A percentile compares a stretch with the other conserved stretches of the same genome.
Evolutionary conservation across 2,329 filamentous ascomycete species (phyloP).

Genomic region (Fusarium stilboides): DNA sequence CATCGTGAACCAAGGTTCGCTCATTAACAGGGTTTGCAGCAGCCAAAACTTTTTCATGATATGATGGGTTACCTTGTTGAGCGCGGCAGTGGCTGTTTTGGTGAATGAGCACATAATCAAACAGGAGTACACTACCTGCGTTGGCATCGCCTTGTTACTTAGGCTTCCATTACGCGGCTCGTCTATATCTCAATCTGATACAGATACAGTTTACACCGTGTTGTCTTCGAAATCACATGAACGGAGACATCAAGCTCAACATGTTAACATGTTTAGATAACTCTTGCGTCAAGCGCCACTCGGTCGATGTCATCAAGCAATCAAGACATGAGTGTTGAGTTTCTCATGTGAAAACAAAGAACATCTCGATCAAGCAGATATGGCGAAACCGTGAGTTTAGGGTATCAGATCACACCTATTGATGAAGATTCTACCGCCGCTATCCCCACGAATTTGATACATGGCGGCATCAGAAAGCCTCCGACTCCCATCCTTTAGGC

Average conservation of each 20-base stretch:
- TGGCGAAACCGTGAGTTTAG: neutral
- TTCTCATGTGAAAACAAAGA: slow-evolving; percentile 10
- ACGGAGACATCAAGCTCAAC: neutral
- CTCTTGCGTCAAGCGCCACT: slow-evolving; percentile 20
- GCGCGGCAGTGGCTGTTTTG: slow-evolving; percentile 1
- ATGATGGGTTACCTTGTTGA: slow-evolving; percentile 3
- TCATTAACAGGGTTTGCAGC: slow-evolving; percentile 21
- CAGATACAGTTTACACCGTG: slow-evolving; percentile 1
- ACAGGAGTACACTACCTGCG: neutral
- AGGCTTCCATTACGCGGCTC: neutral
- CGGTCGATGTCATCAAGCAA: slow-evolving; percentile 8
- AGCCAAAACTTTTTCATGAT: slow-evolving; percentile 20
- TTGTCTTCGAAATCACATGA: neutral
- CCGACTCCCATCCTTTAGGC: slow-evolving; percentile 18
- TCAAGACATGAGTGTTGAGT: slow-evolving; percentile 4
- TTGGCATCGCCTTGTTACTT: slow-evolving; percentile 7
- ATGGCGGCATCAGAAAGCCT: slow-evolving; percentile 19
- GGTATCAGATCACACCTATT: neutral
- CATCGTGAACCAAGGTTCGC: slow-evolving; percentile 34
- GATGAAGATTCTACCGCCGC: slow-evolving; percentile 12
- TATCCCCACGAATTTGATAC: slow-evolving; percentile 16
- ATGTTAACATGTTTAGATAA: slow-evolving; percentile 3
- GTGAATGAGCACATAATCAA: neutral
- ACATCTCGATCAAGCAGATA: slow-evolving; percentile 5
- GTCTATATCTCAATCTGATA: neutral